Evolutionary conservation across 2,329 filamentous ascomycete species (phyloP), one percentile per base, ranked within the genome.

Genomic region (Colletotrichum noveboracense): DNA sequence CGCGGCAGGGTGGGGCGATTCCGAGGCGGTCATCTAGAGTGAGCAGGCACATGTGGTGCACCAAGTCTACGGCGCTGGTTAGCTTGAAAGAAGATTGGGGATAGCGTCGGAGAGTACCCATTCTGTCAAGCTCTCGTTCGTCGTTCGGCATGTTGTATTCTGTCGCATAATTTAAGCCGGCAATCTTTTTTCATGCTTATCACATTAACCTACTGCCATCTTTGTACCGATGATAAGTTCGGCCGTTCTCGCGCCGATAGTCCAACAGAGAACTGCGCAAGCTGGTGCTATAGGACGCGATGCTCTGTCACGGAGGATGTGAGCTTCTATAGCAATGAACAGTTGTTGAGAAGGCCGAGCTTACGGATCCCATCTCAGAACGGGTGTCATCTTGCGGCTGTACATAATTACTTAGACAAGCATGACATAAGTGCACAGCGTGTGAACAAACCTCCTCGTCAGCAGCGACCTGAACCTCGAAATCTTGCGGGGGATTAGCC

Each of bases 161-260:
- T 43, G 18, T 0, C 0, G 18, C 38, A n/a, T 18, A 0, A 43
- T n/a, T n/a, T 43, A n/a, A 43, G 38, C 38, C 18, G 3, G 0
- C 38, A 10, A 43, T 43, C 38, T 43, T 6, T 6, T n/a, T 1
- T 43, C 38, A n/a, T 1, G 0, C 9, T 0, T 43, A 43, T 43
- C 18, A 0, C 18, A 43, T 43, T 0, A 43, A 43, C 38, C 5
- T 43, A 43, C 38, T 43, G 38, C 38, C 38, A 43, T 43, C 38
- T 43, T 43, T 43, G 18, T 43, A 43, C 38, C 38, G 38, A 43
- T 43, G 38, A 43, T 43, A 43, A n/a, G 38, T 43, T 43, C 38
- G 38, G 18, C 38, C 38, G 38, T 43, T 43, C 38, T 43, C 38
- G 38, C 38, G 38, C 8, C 38, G 38, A n/a, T 43, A 43, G 18